Base-by-base conservation (phyloP, 106 monocot species). In the Chionographis japonica region DNA sequence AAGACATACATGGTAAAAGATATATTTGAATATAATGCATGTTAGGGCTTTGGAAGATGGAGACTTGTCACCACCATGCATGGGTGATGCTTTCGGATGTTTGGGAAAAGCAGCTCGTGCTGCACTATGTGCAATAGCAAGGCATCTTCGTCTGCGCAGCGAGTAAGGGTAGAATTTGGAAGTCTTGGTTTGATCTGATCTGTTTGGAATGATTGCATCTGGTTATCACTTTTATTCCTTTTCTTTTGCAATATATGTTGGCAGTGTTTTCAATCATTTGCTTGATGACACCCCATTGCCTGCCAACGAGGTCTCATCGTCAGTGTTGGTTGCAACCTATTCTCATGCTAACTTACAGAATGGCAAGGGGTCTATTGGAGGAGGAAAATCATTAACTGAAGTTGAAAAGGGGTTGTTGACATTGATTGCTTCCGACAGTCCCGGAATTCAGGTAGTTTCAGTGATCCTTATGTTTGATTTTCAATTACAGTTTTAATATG, bases 201-300 rank as follows among this genome's bases (percentile, higher is more conserved):
- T 67, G 9, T 56, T 64, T 57, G 16, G 5, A 40, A 12, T 60
- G 8, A 55, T 58, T 35, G 37, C 15, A 6, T 16, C 20, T 62
- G 12, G 6, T 27, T 17, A 56, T 62, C 16, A 56, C 27, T 52
- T 42, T 67, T 35, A 60, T 12, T 61, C 73, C 12, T 73, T 42
- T 68, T 60, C 37, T 15, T 64, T 58, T 27, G 57, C 16, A 27
- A 56, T 61, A 13, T 51, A 27, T 58, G 49, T 52, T 78, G 65
- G 73, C 94, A 94, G 94, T 73, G 74, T 80, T 66, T 94, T 94
- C 79, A 90, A 88, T 69, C 78, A 90, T 78, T 75, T 94, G 67
- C 94, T 94, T 71, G 94, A 94, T 77, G 94, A 94, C 60, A 83
- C 61, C 52, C 94, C 94, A 61, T 79, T 94, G 72, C 85, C 87